Conservation (phyloP, 768 basidiomycete genomes). For the Naganishia vishniacii region DNA sequence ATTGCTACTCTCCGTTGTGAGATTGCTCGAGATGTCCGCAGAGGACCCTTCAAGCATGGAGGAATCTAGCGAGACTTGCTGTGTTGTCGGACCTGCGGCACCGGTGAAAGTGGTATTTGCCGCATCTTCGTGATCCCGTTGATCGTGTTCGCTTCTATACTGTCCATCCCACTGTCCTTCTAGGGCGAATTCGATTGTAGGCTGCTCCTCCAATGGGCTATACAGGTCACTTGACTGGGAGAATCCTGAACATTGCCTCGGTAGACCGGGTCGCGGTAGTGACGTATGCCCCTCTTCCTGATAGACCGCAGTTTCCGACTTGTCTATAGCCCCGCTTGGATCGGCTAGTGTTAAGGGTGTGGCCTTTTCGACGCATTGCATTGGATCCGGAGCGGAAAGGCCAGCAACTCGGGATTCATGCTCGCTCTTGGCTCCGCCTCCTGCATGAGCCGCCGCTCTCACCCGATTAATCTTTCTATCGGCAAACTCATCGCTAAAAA, state of each 20-base stretch:
- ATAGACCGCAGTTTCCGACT: too few species aligned
- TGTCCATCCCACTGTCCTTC: not conserved
- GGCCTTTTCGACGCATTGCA: not conserved
- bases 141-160: not conserved
- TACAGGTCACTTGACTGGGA: slow-evolving; percentile 26
- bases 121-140: not conserved
- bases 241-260: slow-evolving; percentile 50
- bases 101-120: not conserved
- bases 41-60: not conserved
- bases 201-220: not conserved
- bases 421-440: not conserved
- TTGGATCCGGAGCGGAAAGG: not conserved
- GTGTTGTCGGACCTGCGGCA: not conserved
- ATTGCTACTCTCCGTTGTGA: not conserved
- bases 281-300: not conserved
- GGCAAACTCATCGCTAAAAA: slow-evolving; percentile 75
- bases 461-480: slow-evolving; percentile 51
- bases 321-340: too few species aligned
- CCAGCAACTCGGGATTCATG: not conserved
- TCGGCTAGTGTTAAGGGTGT: too few species aligned
- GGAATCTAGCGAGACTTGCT: not conserved
- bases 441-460: not conserved
- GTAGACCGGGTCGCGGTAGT: slow-evolving; percentile 28
- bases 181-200: not conserved
- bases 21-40: not conserved